Conservation (phyloP, 2,329 filamentous ascomycete species). For the Albophoma yamanashiensis region DNA sequence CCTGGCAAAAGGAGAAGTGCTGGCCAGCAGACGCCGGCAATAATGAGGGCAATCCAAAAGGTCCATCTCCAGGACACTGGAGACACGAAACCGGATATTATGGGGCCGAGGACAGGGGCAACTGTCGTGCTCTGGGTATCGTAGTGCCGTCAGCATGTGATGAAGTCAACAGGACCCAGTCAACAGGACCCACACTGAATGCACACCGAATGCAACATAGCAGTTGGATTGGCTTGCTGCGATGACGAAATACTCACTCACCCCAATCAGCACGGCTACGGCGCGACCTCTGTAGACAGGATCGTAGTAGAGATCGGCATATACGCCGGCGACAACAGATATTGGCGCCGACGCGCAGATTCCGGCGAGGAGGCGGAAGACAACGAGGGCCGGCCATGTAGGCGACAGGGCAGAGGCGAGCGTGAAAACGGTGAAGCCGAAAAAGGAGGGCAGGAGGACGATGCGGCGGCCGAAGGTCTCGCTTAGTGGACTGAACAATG, state of each 20-base stretch:
- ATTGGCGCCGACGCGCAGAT: slow-evolving; percentile 27
- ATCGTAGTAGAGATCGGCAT: slow-evolving; percentile 32
- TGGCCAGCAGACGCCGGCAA: slow-evolving; percentile 2
- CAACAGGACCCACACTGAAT: too few species aligned
- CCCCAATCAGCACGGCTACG: slow-evolving; percentile 17
- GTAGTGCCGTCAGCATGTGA: too few species aligned
- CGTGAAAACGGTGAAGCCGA: slow-evolving; percentile 25
- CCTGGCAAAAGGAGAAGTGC: slow-evolving; percentile 19
- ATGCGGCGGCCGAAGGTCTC: slow-evolving; percentile 26
- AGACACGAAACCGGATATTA: slow-evolving; percentile 5
- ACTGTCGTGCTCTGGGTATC: slow-evolving; percentile 6
- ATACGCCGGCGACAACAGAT: slow-evolving; percentile 31
- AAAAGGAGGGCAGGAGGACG: slow-evolving; percentile 37
- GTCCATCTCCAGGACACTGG: slow-evolving; percentile 4
- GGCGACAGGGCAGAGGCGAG: slow-evolving; percentile 30
- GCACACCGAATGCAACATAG: too few species aligned
- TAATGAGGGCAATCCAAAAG: slow-evolving; percentile 4
- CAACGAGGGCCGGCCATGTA: slow-evolving; percentile 27
- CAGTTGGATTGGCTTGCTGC: too few species aligned
- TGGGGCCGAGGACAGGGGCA: slow-evolving; percentile 3
- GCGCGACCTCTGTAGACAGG: slow-evolving; percentile 19
- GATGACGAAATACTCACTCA: too few species aligned
- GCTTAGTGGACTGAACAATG: slow-evolving; percentile 29
- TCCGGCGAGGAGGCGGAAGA: slow-evolving; percentile 31
- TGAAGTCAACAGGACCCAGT: too few species aligned